Evolutionary conservation across 169 alveolate species (phyloP).

Genomic region (Miamiensis avidus): DNA sequence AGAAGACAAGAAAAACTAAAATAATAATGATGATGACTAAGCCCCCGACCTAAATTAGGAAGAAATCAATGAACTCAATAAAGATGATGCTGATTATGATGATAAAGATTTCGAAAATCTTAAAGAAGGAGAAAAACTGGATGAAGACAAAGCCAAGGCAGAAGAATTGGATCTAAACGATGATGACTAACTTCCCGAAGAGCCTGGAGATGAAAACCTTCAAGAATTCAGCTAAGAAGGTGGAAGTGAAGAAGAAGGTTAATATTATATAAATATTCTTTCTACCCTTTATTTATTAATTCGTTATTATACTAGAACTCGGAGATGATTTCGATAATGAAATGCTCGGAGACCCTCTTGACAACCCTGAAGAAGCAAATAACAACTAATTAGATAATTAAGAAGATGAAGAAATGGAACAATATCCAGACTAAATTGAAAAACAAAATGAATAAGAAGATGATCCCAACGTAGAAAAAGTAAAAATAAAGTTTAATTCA

Average conservation of each 20-base stretch:
- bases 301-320: background rate
- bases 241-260: background rate
- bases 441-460: constrained; percentile 63
- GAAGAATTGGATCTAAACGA: background rate
- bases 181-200: too few relatives aligned
- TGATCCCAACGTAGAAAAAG: constrained; percentile 63
- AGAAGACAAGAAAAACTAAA: constrained; percentile 24
- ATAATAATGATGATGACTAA: too few relatives aligned
- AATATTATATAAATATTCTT: too few relatives aligned
- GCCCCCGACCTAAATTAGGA: background rate
- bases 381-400: constrained; percentile 9
- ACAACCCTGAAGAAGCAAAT: constrained; percentile 10
- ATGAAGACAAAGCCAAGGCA: background rate
- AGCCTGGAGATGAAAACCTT: too few relatives aligned
- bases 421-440: constrained; percentile 53
- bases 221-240: background rate
- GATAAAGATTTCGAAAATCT: background rate
- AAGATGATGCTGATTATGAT: background rate
- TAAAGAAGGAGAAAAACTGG: background rate
- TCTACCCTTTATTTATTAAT: too few relatives aligned
- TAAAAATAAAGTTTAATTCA: constrained; percentile 61
- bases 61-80: constrained; percentile 21
- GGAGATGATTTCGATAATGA: constrained; percentile 16
- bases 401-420: constrained; percentile 40
- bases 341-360: constrained; percentile 11